Percentiles rank a stretch among this genome's conserved stretches.
Conservation (phyloP, 148 eudicot genomes). For the Vaccinium vitisidaea region DNA sequence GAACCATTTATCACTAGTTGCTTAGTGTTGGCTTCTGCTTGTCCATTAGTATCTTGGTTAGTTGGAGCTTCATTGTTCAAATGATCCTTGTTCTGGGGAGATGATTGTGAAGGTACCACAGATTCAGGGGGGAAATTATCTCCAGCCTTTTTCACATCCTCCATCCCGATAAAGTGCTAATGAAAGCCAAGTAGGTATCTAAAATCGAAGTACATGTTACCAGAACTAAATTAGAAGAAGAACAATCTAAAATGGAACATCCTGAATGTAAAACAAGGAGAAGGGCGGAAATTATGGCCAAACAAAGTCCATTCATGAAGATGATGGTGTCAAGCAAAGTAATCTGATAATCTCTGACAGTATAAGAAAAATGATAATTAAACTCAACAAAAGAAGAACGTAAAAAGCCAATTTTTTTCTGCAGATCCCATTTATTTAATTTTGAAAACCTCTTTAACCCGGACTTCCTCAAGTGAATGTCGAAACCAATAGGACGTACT, state of each 20-base stretch:
- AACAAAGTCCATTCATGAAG: background rate
- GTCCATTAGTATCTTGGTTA: conserved; percentile 12
- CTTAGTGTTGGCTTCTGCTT: conserved; percentile 2
- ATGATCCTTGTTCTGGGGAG: conserved; percentile 15
- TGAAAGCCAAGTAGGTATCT: conserved; percentile 16
- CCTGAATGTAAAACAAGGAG: background rate
- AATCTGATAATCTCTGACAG: background rate
- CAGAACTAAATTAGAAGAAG: background rate
- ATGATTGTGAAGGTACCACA: background rate
- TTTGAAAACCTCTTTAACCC: background rate
- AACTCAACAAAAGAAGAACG: background rate
- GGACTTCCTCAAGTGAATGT: background rate
- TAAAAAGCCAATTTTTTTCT: background rate
- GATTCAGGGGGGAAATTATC: conserved; percentile 19
- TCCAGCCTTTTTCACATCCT: conserved; percentile 22
- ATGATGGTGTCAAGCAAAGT: background rate
- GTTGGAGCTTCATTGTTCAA: conserved; percentile 8
- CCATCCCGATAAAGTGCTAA: conserved; percentile 24
- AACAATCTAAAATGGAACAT: background rate
- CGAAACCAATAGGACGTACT: background rate
- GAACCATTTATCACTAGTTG: conserved; percentile 16
- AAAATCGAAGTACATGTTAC: background rate
- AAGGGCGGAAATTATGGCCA: background rate
- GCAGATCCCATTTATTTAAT: background rate
- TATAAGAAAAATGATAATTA: background rate